Evolutionary conservation across 306 rosid genomes (phyloP), one percentile per base, ranked within the genome.

Genomic region (Amphicarpaea edgeworthii): DNA sequence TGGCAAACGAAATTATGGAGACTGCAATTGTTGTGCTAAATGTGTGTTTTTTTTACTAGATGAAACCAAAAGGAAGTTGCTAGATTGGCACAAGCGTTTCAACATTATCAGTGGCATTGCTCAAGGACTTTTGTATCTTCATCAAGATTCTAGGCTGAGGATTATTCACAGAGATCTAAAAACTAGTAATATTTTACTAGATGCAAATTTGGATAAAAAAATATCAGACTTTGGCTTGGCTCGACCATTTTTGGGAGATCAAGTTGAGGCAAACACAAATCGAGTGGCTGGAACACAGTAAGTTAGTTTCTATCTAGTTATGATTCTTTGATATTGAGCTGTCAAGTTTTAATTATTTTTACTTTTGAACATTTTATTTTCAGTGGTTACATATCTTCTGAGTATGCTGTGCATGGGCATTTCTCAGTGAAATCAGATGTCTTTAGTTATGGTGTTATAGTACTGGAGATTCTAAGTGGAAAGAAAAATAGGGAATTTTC

Each of bases 371-470:
- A 45, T 21, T 7, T 17, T 19, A 2, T 8, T 37, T 49, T 34
- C 19, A 64, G 73, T 34, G 73, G 80, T 34, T 76, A 76, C 30
- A 76, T 76, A 60, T 50, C 79, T 17, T 72, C 71, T 1, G 71
- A 61, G 34, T 75, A 75, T 30, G 71, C 72, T 8, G 12, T 14
- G 2, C 42, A 10, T 34, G 80, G 80, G 1, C 57, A n/a, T 14
- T 61, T 50, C 21, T 76, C 67, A 1, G 1, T 50, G 32, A 76
- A 76, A 10, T 65, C 73, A 0, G 64, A 76, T 65, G 65, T 76
- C 16, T 76, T 49, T 4, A 76, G 73, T 34, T 76, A 3, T 50
- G 80, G 80, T 12, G 53, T 76, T 12, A 42, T 75, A 11, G 4
- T 60, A 1, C 49, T 75, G 17, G 79, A 75, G 49, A 47, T 75